These are phyloP conservation scores for Tieghemostelium lacteum DNA, from an alignment of 78 protist species.

Conservation along the genomic window DNA sequence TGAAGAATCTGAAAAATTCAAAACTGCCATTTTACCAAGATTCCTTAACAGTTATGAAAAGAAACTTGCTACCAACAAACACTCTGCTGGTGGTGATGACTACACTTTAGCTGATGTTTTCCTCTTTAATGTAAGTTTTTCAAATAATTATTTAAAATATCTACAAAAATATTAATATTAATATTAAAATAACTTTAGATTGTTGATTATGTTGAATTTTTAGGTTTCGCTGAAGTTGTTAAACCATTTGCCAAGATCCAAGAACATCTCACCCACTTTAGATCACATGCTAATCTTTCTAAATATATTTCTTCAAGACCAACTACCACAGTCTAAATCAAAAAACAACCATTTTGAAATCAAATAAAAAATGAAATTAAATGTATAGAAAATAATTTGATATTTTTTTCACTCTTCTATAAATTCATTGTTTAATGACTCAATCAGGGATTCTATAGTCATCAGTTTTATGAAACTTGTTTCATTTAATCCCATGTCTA, in stretches of 20 bases:
- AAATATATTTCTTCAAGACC: slow-evolving; percentile 18
- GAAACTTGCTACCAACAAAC: not conserved
- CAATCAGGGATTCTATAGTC: too few species aligned
- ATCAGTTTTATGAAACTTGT: too few species aligned
- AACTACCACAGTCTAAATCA: slow-evolving; percentile 29
- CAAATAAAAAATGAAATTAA: not conserved
- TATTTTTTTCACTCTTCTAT: too few species aligned
- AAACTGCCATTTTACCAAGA: not conserved
- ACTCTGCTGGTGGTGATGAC: not conserved
- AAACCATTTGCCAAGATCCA: too few species aligned
- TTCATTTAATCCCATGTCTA: too few species aligned
- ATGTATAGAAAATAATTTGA: too few species aligned
- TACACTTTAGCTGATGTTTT: slow-evolving; percentile 16
- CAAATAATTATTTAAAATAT: too few species aligned
- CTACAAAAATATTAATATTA: too few species aligned
- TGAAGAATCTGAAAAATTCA: not conserved
- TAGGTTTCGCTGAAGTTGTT: not conserved
- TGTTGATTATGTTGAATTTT: not conserved
- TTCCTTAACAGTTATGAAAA: not conserved
- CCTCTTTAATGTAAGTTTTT: too few species aligned
- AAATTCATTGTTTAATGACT: too few species aligned
- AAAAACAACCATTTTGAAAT: slow-evolving; percentile 12
- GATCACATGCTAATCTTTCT: not conserved
- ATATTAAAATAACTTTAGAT: too few species aligned
- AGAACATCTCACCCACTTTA: not conserved